Evolutionary conservation across 768 basidiomycete genomes (phyloP), one percentile per base, ranked within the genome.

Genomic region (Trametes cinnabarina): DNA sequence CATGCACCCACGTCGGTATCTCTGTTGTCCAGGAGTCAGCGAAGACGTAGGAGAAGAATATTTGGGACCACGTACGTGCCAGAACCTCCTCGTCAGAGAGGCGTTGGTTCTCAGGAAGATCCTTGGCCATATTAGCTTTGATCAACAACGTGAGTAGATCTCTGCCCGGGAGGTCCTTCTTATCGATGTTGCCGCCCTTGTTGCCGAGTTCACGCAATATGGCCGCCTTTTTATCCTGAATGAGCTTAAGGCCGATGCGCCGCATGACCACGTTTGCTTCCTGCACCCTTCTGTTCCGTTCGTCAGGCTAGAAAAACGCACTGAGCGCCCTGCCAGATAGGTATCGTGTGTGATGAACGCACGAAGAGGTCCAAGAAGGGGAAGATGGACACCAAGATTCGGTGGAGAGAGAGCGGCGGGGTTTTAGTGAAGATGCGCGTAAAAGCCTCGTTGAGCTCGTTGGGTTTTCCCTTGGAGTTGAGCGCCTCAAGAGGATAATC

Each of bases 71-170:
- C 81, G 56, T 61, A 85, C 77, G 78, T 4, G 73, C 72, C 2
- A 85, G 60, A 23, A 89, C 82, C 58, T 89, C 87, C 23, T 77
- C 77, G 56, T 89, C 88, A 0, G 77, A 77, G 70, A 90, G 73
- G 39, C 74, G 73, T 64, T 85, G 84, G 40, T 64, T 72, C 10
- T 79, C 78, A 0, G 81, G 79, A 9, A 85, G 64, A 63, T 89
- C 83, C 1, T 77, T 79, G 1, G 82, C 78, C 72, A 85, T 79
- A 64, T 88, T 89, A 2, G 87, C 86, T 53, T 78, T 76, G 39
- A 88, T 72, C 3, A 89, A 72, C 28, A 87, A 66, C 0, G 82
- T 82, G 3, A 88, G 73, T 3, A 89, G 66, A 70, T 88, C 86
- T 15, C 81, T 76, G 19, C 74, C 75, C 0, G 61, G 63, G 10